Conservation (phyloP, 2,329 filamentous ascomycete species). For the Phaeosphaeriaceae sp. region DNA sequence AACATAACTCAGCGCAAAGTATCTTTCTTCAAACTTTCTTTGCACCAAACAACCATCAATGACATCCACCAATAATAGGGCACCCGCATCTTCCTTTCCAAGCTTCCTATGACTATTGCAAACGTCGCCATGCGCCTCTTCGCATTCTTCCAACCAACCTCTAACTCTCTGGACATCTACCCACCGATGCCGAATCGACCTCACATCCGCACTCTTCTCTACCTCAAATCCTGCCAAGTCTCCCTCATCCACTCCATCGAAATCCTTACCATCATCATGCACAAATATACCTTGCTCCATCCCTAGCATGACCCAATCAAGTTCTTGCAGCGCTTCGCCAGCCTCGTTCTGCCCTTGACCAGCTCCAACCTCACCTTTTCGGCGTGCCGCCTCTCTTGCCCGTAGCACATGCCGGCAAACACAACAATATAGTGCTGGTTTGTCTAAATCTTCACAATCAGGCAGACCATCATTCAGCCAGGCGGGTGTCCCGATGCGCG, state of each 20-base stretch:
- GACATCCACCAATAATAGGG: conserved; percentile 6
- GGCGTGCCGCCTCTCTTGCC: background rate
- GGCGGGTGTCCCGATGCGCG: background rate
- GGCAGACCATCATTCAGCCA: conserved; percentile 6
- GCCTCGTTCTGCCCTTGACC: too few species aligned
- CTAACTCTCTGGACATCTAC: conserved; percentile 2
- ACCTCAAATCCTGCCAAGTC: conserved; percentile 1
- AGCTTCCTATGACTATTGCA: background rate
- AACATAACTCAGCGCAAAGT: conserved; percentile 11
- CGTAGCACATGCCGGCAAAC: conserved; percentile 4
- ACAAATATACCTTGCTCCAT: conserved; percentile 3
- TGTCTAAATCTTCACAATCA: background rate
- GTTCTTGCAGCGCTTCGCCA: background rate
- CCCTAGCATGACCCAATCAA: background rate
- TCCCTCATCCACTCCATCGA: background rate
- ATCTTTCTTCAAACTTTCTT: background rate
- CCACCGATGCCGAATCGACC: conserved; percentile 2
- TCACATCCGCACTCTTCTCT: background rate
- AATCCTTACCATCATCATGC: conserved; percentile 2
- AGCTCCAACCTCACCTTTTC: background rate
- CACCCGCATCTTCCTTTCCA: background rate
- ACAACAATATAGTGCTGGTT: conserved; percentile 6
- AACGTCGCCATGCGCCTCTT: background rate
- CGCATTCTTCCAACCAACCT: conserved; percentile 5
- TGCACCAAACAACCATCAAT: background rate